Evolutionary conservation across 2,329 filamentous ascomycete species (phyloP).

Genomic region (Aspergillus niger): DNA sequence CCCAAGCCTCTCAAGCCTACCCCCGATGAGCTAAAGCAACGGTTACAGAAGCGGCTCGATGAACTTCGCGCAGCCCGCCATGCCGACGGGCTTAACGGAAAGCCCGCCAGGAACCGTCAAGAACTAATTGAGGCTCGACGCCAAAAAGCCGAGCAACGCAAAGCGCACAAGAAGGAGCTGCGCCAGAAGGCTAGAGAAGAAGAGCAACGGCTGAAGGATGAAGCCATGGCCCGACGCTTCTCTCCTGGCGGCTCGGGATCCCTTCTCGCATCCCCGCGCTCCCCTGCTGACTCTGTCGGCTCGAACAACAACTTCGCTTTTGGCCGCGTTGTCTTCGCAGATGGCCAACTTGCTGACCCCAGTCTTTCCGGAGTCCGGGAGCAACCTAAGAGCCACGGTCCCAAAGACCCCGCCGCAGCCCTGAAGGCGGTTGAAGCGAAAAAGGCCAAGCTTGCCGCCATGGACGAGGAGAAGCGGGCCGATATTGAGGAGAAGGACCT

Average conservation of each 20-base stretch:
- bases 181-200: slow-evolving; percentile 76
- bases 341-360: slow-evolving; percentile 78
- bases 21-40: slow-evolving; percentile 72
- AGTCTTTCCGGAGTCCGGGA: slow-evolving; percentile 65
- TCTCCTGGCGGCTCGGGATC: slow-evolving; percentile 62
- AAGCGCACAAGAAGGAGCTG: slow-evolving; percentile 84
- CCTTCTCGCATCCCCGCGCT: slow-evolving; percentile 56
- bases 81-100: slow-evolving; percentile 79
- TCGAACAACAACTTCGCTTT: slow-evolving; percentile 76
- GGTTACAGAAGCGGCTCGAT: slow-evolving; percentile 80
- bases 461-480: slow-evolving; percentile 78
- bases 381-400: slow-evolving; percentile 74
- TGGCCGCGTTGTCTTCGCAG: slow-evolving; percentile 84
- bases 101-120: slow-evolving; percentile 80
- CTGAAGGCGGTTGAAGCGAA: slow-evolving; percentile 86
- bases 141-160: slow-evolving; percentile 82
- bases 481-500: slow-evolving; percentile 91
- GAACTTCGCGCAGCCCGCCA: slow-evolving; percentile 82
- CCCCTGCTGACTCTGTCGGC: slow-evolving; percentile 47
- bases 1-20: slow-evolving; percentile 68
- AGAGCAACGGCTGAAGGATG: slow-evolving; percentile 65
- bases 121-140: slow-evolving; percentile 89
- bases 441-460: slow-evolving; percentile 71
- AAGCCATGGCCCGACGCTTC: slow-evolving; percentile 57
- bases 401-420: slow-evolving; percentile 80